Conservation (phyloP, 2,329 filamentous ascomycete genomes). For the Gaeumannomyces tritici region DNA sequence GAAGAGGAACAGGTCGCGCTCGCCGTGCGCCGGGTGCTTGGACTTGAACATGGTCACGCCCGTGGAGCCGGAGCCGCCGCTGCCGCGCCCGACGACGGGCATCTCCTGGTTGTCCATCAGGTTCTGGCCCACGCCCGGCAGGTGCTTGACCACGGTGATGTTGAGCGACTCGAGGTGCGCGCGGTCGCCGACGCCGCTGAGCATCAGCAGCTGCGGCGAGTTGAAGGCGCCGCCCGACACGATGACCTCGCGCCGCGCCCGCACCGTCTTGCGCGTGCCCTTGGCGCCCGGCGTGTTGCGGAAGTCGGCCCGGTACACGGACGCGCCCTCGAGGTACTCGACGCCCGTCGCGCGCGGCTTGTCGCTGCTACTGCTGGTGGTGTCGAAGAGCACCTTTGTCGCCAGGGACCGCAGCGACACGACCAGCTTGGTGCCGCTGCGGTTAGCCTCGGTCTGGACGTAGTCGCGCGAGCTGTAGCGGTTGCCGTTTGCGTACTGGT, state of each 20-base stretch:
- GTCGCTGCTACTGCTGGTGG: neutral
- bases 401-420: slow-evolving; percentile 18
- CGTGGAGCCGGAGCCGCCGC: slow-evolving; percentile 9
- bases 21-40: slow-evolving; percentile 24
- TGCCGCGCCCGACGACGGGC: slow-evolving; percentile 20
- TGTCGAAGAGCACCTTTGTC: slow-evolving; percentile 18
- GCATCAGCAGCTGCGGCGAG: slow-evolving; percentile 39
- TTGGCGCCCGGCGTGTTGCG: slow-evolving; percentile 10
- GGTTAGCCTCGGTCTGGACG: slow-evolving; percentile 13
- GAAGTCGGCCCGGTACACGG: slow-evolving; percentile 22
- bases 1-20: slow-evolving; percentile 41
- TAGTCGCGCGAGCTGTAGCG: slow-evolving; percentile 19
- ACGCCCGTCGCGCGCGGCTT: slow-evolving; percentile 22
- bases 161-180: slow-evolving; percentile 27
- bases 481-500: slow-evolving; percentile 17
- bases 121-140: slow-evolving; percentile 40
- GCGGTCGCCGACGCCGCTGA: slow-evolving; percentile 14
- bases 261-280: slow-evolving; percentile 13
- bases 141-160: slow-evolving; percentile 33
- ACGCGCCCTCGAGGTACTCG: slow-evolving; percentile 21
- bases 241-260: slow-evolving; percentile 33
- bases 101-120: slow-evolving; percentile 34
- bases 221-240: slow-evolving; percentile 40
- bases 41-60: slow-evolving; percentile 18
- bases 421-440: slow-evolving; percentile 13